Conservation (phyloP, 164 flowering plant species). For the Magnolia sinica region DNA sequence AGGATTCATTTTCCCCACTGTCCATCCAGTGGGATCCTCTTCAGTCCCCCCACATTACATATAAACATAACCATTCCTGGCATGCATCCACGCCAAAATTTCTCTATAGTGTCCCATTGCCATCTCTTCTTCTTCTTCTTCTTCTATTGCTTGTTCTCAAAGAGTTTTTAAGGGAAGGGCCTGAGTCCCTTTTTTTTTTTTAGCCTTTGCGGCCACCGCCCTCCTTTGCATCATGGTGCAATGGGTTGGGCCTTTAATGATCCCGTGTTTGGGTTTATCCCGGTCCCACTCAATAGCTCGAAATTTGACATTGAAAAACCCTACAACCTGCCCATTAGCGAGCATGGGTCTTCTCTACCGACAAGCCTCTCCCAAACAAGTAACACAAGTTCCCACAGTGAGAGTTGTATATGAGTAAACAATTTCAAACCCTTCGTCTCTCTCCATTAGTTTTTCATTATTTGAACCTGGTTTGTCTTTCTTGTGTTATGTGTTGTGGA, state of each 20-base stretch:
- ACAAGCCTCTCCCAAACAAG: slow-evolving; percentile 20
- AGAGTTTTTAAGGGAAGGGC: neutral
- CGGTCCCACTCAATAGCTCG: slow-evolving; percentile 7
- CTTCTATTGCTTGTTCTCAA: too few relatives aligned
- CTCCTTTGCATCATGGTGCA: neutral
- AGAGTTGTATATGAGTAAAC: slow-evolving; percentile 14
- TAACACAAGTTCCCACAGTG: slow-evolving; percentile 24
- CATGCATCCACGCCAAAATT: too few relatives aligned
- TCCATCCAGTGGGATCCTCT: too few relatives aligned
- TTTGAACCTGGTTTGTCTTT: neutral
- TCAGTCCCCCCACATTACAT: too few relatives aligned
- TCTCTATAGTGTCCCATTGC: too few relatives aligned
- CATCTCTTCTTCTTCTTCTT: too few relatives aligned
- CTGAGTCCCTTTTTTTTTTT: neutral
- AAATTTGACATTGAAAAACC: slow-evolving; percentile 15
- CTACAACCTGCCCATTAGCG: slow-evolving; percentile 7
- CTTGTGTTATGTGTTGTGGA: neutral
- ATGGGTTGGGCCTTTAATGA: neutral
- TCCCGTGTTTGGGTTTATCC: neutral
- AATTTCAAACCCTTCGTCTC: neutral
- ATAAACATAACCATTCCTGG: too few relatives aligned
- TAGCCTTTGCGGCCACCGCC: neutral
- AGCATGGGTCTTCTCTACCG: slow-evolving; percentile 28
- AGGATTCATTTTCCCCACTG: too few relatives aligned
- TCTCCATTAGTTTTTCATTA: neutral